Conservation (phyloP, 805 yeast genomes). For the Zygoascus bituminiphila region DNA sequence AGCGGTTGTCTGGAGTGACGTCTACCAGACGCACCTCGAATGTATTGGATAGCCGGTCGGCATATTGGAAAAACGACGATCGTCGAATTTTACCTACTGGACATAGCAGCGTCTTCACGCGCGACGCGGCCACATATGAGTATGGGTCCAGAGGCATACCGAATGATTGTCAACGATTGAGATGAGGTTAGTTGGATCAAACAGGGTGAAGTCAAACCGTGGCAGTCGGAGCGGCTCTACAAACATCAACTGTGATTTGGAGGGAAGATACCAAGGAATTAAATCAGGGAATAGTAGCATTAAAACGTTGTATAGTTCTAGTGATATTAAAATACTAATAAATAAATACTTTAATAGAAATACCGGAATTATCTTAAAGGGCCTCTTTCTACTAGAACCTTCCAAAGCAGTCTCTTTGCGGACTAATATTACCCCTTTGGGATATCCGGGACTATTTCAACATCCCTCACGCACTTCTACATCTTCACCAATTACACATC, state of each 20-base stretch:
- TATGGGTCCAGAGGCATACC: constrained; percentile 24
- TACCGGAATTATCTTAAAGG: too few relatives aligned
- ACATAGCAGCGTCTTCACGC: constrained; percentile 56
- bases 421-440: background rate
- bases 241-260: too few relatives aligned
- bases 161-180: too few relatives aligned
- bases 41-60: constrained; percentile 38
- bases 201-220: too few relatives aligned
- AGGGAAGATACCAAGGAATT: too few relatives aligned
- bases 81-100: constrained; percentile 50
- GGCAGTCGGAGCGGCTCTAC: background rate
- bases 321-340: too few relatives aligned
- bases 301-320: too few relatives aligned
- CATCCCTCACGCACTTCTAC: background rate
- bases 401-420: too few relatives aligned
- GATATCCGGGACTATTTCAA: background rate
- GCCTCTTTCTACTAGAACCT: too few relatives aligned
- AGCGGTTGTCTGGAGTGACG: constrained; percentile 54
- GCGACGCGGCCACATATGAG: constrained; percentile 52
- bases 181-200: background rate
- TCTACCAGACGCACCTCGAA: constrained; percentile 68
- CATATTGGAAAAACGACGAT: constrained; percentile 37
- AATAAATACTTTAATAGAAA: too few relatives aligned
- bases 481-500: constrained; percentile 2
- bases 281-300: too few relatives aligned